Evolutionary conservation across 164 flowering plant species (phyloP).

Genomic region (Pachysandra terminalis): DNA sequence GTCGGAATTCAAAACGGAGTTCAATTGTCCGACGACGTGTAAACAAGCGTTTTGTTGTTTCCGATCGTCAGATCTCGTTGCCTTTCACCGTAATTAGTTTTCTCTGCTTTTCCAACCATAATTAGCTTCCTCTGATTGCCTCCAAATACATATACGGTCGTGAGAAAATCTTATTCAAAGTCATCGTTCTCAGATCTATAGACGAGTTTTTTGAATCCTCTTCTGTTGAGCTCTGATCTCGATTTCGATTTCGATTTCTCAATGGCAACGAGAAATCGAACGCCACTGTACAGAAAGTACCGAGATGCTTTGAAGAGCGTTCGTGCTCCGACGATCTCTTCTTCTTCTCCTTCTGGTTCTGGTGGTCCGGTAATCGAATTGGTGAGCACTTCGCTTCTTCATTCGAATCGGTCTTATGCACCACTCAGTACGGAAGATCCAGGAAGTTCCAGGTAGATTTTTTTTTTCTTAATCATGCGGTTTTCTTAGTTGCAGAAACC

Average conservation of each 20-base stretch:
- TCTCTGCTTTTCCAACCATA: too few species aligned
- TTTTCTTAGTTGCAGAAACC: background rate
- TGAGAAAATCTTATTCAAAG: background rate
- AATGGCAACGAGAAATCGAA: conserved; percentile 85
- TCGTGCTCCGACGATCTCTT: conserved; percentile 44
- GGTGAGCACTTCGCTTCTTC: conserved; percentile 37
- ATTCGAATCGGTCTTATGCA: conserved; percentile 43
- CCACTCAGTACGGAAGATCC: conserved; percentile 75
- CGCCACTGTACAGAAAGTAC: conserved; percentile 48
- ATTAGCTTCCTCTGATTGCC: too few species aligned
- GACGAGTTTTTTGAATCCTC: background rate
- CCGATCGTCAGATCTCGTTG: too few species aligned
- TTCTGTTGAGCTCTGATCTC: background rate
- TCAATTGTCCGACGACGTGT: too few species aligned
- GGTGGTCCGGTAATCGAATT: conserved; percentile 63
- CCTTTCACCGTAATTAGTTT: too few species aligned
- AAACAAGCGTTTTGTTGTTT: too few species aligned
- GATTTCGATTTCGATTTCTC: background rate
- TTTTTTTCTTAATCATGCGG: background rate
- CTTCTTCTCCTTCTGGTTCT: conserved; percentile 31
- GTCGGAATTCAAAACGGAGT: too few species aligned
- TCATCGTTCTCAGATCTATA: conserved; percentile 10
- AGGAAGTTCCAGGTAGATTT: conserved; percentile 31
- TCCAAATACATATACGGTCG: too few species aligned
- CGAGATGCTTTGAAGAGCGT: conserved; percentile 81